phyloP scores from a whole-genome alignment of 1,284 basidiomycete species.

The Tetrapyrgos nigripes region DNA sequence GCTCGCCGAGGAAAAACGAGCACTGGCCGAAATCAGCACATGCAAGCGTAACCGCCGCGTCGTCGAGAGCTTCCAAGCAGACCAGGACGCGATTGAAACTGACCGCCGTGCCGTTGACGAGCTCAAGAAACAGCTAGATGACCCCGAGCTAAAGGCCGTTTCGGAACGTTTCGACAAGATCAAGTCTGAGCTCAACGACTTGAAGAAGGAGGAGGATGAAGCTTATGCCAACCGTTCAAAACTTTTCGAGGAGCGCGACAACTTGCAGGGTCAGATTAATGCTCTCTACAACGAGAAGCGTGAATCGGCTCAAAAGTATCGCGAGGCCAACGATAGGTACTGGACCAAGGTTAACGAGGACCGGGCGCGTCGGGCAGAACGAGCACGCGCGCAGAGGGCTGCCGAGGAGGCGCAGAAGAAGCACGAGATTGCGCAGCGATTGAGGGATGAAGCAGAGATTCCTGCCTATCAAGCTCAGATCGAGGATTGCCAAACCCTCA shows the following conservation, averaged over 20 bases:
- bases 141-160: slow-evolving; percentile 87
- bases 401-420: slow-evolving; percentile 87
- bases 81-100: slow-evolving; percentile 83
- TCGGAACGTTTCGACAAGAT: slow-evolving; percentile 87
- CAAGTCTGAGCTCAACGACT: slow-evolving; percentile 85
- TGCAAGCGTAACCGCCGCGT: slow-evolving; percentile 73
- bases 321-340: slow-evolving; percentile 84
- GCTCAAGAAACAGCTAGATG: slow-evolving; percentile 86
- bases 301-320: slow-evolving; percentile 72
- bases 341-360: slow-evolving; percentile 86
- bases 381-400: slow-evolving; percentile 80
- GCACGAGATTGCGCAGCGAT: slow-evolving; percentile 78
- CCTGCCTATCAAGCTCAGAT: slow-evolving; percentile 95
- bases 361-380: slow-evolving; percentile 84
- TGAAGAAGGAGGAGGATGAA: slow-evolving; percentile 90
- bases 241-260: slow-evolving; percentile 89
- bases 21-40: slow-evolving; percentile 86
- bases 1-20: slow-evolving; percentile 95
- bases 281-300: slow-evolving; percentile 82
- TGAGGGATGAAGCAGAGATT: slow-evolving; percentile 90
- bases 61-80: slow-evolving; percentile 82
- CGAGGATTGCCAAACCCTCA: slow-evolving; percentile 95
- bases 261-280: slow-evolving; percentile 75
- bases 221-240: slow-evolving; percentile 83
- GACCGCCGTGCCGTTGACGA: slow-evolving; percentile 83